Base-by-base conservation (phyloP, 495 filamentous ascomycete species). In the Clohesyomyces aquaticus region DNA sequence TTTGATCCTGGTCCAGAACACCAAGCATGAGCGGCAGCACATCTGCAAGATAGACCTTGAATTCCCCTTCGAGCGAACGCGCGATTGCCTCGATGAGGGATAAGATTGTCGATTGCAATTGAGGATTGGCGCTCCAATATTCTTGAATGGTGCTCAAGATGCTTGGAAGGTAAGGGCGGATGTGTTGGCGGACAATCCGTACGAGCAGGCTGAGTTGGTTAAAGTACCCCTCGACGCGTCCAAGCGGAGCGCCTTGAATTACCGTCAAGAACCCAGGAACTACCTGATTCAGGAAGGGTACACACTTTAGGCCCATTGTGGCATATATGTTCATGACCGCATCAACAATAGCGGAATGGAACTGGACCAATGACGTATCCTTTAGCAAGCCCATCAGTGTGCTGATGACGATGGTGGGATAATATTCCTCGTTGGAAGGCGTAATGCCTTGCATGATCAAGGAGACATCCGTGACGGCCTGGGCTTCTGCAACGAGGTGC, bases 311-410 rank as follows among this genome's bases (percentile, higher is more conserved):
- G 1, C 94, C 94, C 53, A 98, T 78, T 6, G 95, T 97, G 68
- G 93, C 91, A 77, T 98, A 99, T 55, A 98, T 98, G 58, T 89
- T 96, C 84, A 99, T 97, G 65, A 99, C 93, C 0, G 95, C 93
- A 74, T 97, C 94, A 60, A 99, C 91, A n/a, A 98, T 94, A 9
- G 87, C 87, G 1, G 91, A 94, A 71, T 99, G 94, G 69, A 95
- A 91, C 66, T 93, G 88, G 4, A 85, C 81, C 47, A 98, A 77
- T 1, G 94, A 96, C 43, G 85, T 86, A 70, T 99, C 94, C 65
- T 91, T 91, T 43, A 99, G 76, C 56, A 99, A 90, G 53, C 91
- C 87, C 71, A 98, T 85, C 46, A 99, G 78, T 1, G 93, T 93
- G 68, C 95, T 94, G 70, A 99, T 96, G 42, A 97, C 95, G 19